phyloP scores from a whole-genome alignment of 352 stramenopile genomes.

The Phytopythium delawarense region DNA sequence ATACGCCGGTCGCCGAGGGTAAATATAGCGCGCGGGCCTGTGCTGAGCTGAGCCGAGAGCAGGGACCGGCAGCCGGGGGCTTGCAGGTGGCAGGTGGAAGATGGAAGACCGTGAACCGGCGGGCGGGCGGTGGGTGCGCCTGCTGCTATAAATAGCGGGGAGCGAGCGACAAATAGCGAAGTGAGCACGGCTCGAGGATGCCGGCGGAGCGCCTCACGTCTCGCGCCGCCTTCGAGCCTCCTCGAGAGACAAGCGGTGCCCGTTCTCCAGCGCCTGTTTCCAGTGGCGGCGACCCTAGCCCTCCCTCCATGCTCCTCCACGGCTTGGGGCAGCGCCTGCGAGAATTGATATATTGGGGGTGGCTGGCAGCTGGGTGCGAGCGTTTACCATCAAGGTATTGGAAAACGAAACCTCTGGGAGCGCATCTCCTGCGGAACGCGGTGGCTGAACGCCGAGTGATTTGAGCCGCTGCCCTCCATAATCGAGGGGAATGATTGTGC shows the following conservation, averaged over 20 bases:
- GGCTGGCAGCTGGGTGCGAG: too few species aligned
- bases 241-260: conserved; percentile 2
- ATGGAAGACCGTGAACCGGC: background rate
- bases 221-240: too few species aligned
- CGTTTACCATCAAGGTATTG: too few species aligned
- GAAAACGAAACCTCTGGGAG: background rate
- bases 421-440: background rate
- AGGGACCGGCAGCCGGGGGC: too few species aligned
- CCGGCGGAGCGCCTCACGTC: too few species aligned
- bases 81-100: background rate
- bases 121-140: background rate
- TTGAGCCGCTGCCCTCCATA: background rate
- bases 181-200: background rate
- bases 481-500: conserved; percentile 1
- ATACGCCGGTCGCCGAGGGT: background rate
- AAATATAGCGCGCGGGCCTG: background rate
- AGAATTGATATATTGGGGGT: background rate
- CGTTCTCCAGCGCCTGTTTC: background rate
- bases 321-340: background rate
- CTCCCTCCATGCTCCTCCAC: background rate
- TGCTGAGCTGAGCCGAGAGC: background rate
- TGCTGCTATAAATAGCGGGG: background rate
- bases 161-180: conserved; percentile 2
- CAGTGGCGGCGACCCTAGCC: background rate
- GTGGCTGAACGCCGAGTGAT: background rate